Base-by-base conservation (phyloP, 257 asterid species). In the Solanum dulcamara region DNA sequence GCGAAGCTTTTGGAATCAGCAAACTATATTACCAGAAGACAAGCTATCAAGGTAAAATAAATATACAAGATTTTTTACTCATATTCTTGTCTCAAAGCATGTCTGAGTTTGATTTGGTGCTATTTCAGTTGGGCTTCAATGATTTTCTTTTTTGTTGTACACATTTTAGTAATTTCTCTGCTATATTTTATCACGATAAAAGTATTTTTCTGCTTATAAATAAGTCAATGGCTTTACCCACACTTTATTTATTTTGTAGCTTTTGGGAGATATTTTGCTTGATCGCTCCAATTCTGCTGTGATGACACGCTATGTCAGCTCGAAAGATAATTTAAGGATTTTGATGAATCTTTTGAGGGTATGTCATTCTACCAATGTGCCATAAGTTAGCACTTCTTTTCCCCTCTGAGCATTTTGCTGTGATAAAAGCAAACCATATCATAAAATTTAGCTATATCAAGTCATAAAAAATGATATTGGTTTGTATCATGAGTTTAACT, bases 331-430 rank as follows among this genome's bases (percentile, higher is more conserved):
- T 77, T 74, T 97, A 91, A 71, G 80, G 50, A 71, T 71, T 71
- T 4, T 71, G 24, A 97, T 97, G 99, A 94, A 93, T 90, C 97
- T 95, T 88, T 86, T 97, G 84, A 92, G 98, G 97, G 99, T 97
- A 94, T 84, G 84, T 79, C 1, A 28, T 30, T 48, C 24, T 30
- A 48, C 64, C 62, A 17, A 46, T 28, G 28, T 44, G 4, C 17
- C 82, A 75, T 46, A 75, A 44, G 60, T 8, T 14, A 33, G 60
- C n/a, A 44, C n/a, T 74, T 74, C 18, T 66, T 77, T 77, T 42
- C 55, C 8, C 18, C 18, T 79, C 15, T 6, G 62, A 79, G 35
- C 28, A 77, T 0, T 77, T 72, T 18, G 64, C 83, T n/a, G n/a
- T n/a, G n/a, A n/a, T n/a, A n/a, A n/a, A n/a, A n/a, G n/a, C n/a